Conservation (phyloP, 495 filamentous ascomycete genomes). For the Penicillium subrubescens region DNA sequence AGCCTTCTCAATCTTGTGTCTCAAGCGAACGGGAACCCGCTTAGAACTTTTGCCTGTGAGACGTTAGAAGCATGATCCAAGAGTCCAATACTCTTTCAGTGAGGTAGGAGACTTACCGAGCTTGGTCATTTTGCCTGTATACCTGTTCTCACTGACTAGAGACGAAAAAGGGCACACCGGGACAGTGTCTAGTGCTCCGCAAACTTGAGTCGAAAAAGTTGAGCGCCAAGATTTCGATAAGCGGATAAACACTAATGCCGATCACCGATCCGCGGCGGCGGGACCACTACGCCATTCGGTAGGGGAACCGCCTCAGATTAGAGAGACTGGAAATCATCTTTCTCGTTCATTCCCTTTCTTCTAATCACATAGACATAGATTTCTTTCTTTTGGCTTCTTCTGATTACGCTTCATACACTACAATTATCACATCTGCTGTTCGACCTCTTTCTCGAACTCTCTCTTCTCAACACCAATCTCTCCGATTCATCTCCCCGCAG, state of each 20-base stretch:
- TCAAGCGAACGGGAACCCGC: constrained; percentile 80
- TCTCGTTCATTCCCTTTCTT: background rate
- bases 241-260: constrained; percentile 40
- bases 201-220: constrained; percentile 31
- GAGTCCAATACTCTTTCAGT: background rate
- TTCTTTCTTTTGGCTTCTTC: background rate
- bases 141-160: constrained; percentile 7
- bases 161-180: constrained; percentile 13
- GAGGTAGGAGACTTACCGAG: constrained; percentile 41
- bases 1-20: constrained; percentile 96
- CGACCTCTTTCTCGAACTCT: background rate
- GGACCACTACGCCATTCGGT: constrained; percentile 16
- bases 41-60: constrained; percentile 87
- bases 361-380: background rate
- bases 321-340: background rate
- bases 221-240: constrained; percentile 51
- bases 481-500: constrained; percentile 10
- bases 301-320: constrained; percentile 9
- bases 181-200: constrained; percentile 15
- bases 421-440: background rate
- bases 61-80: constrained; percentile 15
- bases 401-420: background rate
- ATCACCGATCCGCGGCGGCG: constrained; percentile 37
- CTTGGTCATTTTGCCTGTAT: constrained; percentile 50
- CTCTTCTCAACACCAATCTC: background rate